Percentiles rank a stretch among this genome's conserved stretches.
Conservation (phyloP, 805 yeast species). For the Wickerhamiella galacta region DNA sequence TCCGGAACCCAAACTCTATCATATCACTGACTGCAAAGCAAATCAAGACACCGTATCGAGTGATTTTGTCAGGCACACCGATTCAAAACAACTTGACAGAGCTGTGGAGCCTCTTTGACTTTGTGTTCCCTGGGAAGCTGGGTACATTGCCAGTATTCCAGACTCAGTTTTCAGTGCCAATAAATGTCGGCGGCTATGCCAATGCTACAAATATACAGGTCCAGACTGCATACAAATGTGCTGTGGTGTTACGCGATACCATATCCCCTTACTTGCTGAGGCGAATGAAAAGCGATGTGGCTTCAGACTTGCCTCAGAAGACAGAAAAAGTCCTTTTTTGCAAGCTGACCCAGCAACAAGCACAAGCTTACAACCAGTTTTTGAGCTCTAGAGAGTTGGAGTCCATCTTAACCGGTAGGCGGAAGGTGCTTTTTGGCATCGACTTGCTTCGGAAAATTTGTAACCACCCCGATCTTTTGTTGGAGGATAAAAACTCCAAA, state of each 20-base stretch:
- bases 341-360: slow-evolving; percentile 60
- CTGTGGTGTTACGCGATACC: slow-evolving; percentile 71
- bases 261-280: slow-evolving; percentile 80
- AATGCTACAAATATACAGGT: slow-evolving; percentile 93
- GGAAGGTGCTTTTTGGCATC: slow-evolving; percentile 77
- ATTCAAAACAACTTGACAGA: slow-evolving; percentile 86
- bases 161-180: slow-evolving; percentile 80
- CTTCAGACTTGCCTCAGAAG: slow-evolving; percentile 83
- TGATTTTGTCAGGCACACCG: slow-evolving; percentile 90
- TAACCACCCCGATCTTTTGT: slow-evolving; percentile 82
- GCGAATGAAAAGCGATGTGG: slow-evolving; percentile 84
- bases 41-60: slow-evolving; percentile 64
- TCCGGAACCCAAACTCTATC: slow-evolving; percentile 83
- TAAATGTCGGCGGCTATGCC: slow-evolving; percentile 95
- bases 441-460: slow-evolving; percentile 83
- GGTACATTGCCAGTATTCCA: slow-evolving; percentile 94
- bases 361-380: slow-evolving; percentile 55
- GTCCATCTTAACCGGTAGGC: slow-evolving; percentile 54
- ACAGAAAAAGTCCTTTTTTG: slow-evolving; percentile 90
- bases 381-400: slow-evolving; percentile 58
- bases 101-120: slow-evolving; percentile 89
- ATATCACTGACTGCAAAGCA: slow-evolving; percentile 76
- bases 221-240: slow-evolving; percentile 91
- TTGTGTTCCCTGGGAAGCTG: slow-evolving; percentile 82
- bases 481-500: slow-evolving; percentile 26